phyloP scores from a whole-genome alignment of 352 stramenopile species.

The Phytopythium kandeliae region DNA sequence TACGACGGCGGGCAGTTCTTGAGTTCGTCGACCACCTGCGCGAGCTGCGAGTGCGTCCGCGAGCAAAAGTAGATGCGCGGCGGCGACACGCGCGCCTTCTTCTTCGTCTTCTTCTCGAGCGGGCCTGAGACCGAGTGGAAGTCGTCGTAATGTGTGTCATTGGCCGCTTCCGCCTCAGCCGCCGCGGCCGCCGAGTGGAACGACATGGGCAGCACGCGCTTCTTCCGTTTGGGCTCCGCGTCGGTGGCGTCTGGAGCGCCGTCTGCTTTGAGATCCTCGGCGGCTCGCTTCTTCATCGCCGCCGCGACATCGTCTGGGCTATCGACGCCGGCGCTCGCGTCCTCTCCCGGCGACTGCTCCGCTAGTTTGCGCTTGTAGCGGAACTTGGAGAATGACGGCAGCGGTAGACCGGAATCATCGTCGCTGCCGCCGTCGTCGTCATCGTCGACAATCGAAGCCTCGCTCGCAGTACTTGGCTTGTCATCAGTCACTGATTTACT shows the following conservation, averaged over 20 bases:
- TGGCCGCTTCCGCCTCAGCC: slow-evolving; percentile 7
- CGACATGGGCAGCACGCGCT: slow-evolving; percentile 16
- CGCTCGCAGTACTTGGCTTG: neutral
- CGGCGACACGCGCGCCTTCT: slow-evolving; percentile 23
- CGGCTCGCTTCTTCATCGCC: neutral
- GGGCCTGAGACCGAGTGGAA: neutral
- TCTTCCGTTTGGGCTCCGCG: slow-evolving; percentile 8
- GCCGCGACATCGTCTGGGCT: neutral
- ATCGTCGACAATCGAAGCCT: slow-evolving; percentile 9
- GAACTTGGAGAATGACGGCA: slow-evolving; percentile 13
- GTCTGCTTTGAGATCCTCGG: neutral
- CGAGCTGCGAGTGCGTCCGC: slow-evolving; percentile 82
- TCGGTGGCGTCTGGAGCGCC: neutral
- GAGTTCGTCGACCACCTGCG: slow-evolving; percentile 77
- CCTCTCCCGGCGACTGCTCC: neutral
- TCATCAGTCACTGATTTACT: slow-evolving; percentile 3
- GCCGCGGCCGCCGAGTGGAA: slow-evolving; percentile 1
- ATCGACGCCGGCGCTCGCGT: neutral
- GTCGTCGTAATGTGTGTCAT: neutral
- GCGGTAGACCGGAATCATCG: slow-evolving; percentile 17
- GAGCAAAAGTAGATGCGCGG: slow-evolving; percentile 85
- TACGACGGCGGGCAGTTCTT: slow-evolving; percentile 71
- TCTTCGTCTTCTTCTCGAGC: neutral
- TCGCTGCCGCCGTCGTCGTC: too few species aligned
- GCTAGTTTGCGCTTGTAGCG: slow-evolving; percentile 2